Conservation (phyloP, 352 stramenopile genomes). For the Phytophthora niederhauseri region DNA sequence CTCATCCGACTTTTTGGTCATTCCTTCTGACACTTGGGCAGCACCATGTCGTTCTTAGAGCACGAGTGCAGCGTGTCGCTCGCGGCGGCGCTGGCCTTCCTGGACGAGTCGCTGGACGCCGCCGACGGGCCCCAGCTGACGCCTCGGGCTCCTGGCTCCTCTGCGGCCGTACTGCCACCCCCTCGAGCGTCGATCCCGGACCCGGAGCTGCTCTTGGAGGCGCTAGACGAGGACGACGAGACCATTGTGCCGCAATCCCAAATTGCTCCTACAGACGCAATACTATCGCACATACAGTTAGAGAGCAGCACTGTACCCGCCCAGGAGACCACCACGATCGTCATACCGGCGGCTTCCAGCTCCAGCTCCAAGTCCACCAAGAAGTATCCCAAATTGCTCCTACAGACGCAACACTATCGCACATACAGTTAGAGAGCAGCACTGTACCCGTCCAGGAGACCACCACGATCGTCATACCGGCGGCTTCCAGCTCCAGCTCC, state of each 20-base stretch:
- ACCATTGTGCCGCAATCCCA: not conserved
- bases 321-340: not conserved
- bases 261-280: not conserved
- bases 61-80: slow-evolving; percentile 23
- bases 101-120: slow-evolving; percentile 23
- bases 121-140: not conserved
- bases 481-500: not conserved
- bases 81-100: slow-evolving; percentile 32
- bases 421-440: slow-evolving; percentile 17
- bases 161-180: not conserved
- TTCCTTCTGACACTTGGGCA: not conserved
- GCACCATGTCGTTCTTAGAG: slow-evolving; percentile 26
- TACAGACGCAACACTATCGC: not conserved
- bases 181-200: not conserved
- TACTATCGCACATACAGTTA: slow-evolving; percentile 2
- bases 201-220: slow-evolving; percentile 20
- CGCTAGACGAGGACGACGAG: slow-evolving; percentile 14
- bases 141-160: not conserved
- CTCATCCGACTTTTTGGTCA: not conserved
- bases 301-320: slow-evolving; percentile 5
- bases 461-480: not conserved
- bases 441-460: not conserved
- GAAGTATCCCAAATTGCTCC: not conserved
- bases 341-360: not conserved
- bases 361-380: slow-evolving; percentile 4